Evolutionary conservation across 2,329 filamentous ascomycete genomes (phyloP), one percentile per base, ranked within the genome.

Genomic region (Fusarium oligoseptatum): DNA sequence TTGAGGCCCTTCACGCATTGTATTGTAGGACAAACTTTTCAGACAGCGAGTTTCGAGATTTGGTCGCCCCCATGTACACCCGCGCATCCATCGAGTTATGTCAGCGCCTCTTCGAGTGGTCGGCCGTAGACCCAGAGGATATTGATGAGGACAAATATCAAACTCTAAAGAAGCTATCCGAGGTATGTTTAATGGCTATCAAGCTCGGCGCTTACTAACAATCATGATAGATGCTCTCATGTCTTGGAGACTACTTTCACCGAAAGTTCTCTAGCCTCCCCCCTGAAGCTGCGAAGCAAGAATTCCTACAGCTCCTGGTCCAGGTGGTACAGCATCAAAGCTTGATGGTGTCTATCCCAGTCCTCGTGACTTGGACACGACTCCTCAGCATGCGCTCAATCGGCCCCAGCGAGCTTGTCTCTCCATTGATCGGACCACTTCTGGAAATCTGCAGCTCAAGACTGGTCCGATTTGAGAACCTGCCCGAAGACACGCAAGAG

Each of bases 131-230:
- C 73, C 90, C 94, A 4, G 90, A 94, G 68, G 93, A 98, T 77
- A 91, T 98, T 68, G 94, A 98, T 75, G 95, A 98, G 79, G 92
- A 95, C 79, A 97, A 95, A 81, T 98, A 99, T 81, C 91, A 94
- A 65, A 91, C 98, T 76, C 92, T 94, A 45, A 98, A 98, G 85
- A 98, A 97, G 83, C 90, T 98, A 56, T 95, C 95, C 1, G 97
- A 99, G 89, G 94, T 95, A 87, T 75, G 84, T 76, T 15, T 34
- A 32, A 34, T 50, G 29, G 12, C 14, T 41, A 52, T 22, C 37
- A 8, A 6, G 24, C 14, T 11, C 24, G 37, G 29, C 34, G 10
- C 15, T 29, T 34, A 32, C 52, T 64, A 56, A 69, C 17, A 22
- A 34, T 36, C 14, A 32, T 15, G 7, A 4, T 74, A 97, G 94